phyloP scores from a whole-genome alignment of 2,329 filamentous ascomycete species.

The Colletotrichum sp. region DNA sequence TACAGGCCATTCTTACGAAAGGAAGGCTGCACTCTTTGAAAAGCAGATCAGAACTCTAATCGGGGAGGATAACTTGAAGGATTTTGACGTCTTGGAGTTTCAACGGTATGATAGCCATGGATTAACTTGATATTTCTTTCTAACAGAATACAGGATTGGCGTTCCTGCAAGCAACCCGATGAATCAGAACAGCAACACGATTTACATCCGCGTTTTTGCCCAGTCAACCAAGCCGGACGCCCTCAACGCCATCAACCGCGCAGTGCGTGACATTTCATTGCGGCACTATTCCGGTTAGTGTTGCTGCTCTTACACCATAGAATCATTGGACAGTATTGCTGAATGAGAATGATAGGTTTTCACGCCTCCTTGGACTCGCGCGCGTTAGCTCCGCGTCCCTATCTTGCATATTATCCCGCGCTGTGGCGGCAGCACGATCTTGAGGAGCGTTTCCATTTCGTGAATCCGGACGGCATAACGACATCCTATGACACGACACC shows the following conservation, averaged over 20 bases:
- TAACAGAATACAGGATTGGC: neutral
- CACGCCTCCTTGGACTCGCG: neutral
- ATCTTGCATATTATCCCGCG: neutral
- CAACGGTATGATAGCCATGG: neutral
- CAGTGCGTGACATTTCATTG: neutral
- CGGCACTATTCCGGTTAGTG: neutral
- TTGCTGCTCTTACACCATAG: neutral
- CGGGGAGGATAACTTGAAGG: neutral
- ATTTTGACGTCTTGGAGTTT: neutral
- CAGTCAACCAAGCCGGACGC: neutral
- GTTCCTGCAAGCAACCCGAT: neutral
- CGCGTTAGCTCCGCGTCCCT: neutral
- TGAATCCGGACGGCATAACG: neutral
- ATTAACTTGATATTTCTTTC: neutral
- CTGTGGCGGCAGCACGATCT: neutral
- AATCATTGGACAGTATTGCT: neutral
- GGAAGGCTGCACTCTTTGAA: constrained; percentile 29
- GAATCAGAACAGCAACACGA: neutral
- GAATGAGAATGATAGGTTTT: neutral
- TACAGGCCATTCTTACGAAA: constrained; percentile 49
- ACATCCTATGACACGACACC: neutral
- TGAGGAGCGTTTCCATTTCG: neutral
- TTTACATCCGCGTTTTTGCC: neutral
- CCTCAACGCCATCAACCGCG: neutral
- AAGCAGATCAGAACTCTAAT: neutral